Base-by-base conservation (phyloP, 2,329 filamentous ascomycete species). In the Botrytis galanthina region DNA sequence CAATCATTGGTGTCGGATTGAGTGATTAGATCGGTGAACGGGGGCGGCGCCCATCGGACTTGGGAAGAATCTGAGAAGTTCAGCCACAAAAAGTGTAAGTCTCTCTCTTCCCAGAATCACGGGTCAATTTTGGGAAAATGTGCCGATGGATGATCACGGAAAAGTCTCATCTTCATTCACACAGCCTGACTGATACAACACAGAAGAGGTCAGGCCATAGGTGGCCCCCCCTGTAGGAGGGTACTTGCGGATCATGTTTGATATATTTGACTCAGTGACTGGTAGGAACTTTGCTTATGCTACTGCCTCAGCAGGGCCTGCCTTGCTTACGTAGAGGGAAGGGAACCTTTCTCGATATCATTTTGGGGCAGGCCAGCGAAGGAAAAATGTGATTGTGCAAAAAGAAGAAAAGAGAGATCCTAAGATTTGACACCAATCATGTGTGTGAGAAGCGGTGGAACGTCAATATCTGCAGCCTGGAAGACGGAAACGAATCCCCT, bases 61-160 rank as follows among this genome's bases (percentile, higher is more conserved):
- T 69, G 54, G 35, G 35, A 26, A 22, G 14, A 57, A 69, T 67
- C 46, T 48, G 48, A 69, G 70, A 57, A 57, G 57, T 67, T 64
- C 70, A 66, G 70, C 70, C 70, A 72, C 48, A 72, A 67, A 72
- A 48, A 54, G 64, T 35, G 64, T 67, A 67, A 66, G 44, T 72
- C 18, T 51, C 44, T 42, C 39, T 44, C 46, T 37, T 37, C 44
- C 32, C 64, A 67, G 42, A 72, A 72, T 72, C 70, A 72, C 61
- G 35, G 70, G 60, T 71, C 60, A 57, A 71, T 42, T 29, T 51
- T 51, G n/a, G 44, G 44, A 42, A 48, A 29, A 66, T 39, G 32
- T 39, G 70, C 60, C 70, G 32, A 44, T 63, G 61, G 61, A 48
- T 54, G 64, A 66, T 71, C 59, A 66, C 51, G 42, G 20, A 54